phyloP scores from a whole-genome alignment of 1,284 basidiomycete genomes.

The Moniliella sp. region DNA sequence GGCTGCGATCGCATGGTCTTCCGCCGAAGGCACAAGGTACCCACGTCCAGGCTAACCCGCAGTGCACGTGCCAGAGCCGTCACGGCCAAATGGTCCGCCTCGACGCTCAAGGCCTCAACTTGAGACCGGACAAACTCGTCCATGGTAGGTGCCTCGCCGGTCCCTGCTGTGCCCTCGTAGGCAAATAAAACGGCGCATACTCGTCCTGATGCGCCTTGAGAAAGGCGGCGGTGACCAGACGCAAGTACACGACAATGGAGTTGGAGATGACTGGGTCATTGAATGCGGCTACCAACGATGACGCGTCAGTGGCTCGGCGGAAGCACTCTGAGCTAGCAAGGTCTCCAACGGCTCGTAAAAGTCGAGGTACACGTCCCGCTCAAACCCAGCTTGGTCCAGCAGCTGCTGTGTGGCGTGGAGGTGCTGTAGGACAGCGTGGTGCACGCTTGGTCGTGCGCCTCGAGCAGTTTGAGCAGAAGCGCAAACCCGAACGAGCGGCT shows the following conservation, averaged over 20 bases:
- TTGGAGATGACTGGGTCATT: slow-evolving; percentile 22
- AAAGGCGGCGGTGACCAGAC: slow-evolving; percentile 14
- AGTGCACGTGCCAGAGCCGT: slow-evolving; percentile 16
- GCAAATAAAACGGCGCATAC: slow-evolving; percentile 19
- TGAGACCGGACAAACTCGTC: slow-evolving; percentile 14
- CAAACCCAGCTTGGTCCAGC: slow-evolving; percentile 15
- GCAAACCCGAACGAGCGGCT: slow-evolving; percentile 19
- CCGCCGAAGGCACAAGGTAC: slow-evolving; percentile 9
- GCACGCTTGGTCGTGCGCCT: slow-evolving; percentile 12
- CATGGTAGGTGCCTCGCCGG: slow-evolving; percentile 10
- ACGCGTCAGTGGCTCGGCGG: slow-evolving; percentile 13
- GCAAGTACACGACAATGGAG: slow-evolving; percentile 21
- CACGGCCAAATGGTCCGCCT: slow-evolving; percentile 27
- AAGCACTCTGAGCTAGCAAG: slow-evolving; percentile 10
- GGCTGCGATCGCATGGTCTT: slow-evolving; percentile 7
- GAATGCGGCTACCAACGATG: slow-evolving; percentile 10
- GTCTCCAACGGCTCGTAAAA: slow-evolving; percentile 18
- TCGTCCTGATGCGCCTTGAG: slow-evolving; percentile 19
- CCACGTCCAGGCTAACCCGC: slow-evolving; percentile 17
- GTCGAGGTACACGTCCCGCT: slow-evolving; percentile 10
- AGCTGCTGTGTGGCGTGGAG: slow-evolving; percentile 4
- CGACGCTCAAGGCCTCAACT: slow-evolving; percentile 24
- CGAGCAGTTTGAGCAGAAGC: slow-evolving; percentile 13
- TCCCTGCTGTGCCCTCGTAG: slow-evolving; percentile 4
- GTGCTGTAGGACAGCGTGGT: slow-evolving; percentile 12